Conservation (phyloP, 164 flowering plant genomes). For the Taxillus chinensis region DNA sequence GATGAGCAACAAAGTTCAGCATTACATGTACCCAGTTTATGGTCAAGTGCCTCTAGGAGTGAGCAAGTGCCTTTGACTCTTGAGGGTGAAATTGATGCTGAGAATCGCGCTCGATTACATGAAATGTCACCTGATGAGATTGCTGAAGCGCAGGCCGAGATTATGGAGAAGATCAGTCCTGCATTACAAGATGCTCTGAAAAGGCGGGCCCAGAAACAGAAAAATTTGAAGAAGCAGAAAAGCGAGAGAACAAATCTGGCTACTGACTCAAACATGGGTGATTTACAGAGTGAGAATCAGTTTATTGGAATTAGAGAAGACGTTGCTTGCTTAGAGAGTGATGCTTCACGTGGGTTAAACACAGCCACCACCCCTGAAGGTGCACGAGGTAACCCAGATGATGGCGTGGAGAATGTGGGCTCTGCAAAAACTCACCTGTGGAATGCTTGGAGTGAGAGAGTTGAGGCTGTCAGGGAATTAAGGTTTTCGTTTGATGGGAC, state of each 20-base stretch:
- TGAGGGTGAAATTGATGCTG: slow-evolving; percentile 79
- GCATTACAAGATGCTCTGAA: slow-evolving; percentile 37
- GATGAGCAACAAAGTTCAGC: slow-evolving; percentile 5
- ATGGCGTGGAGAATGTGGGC: slow-evolving; percentile 12
- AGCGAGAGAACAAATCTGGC: slow-evolving; percentile 7
- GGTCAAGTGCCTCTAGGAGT: slow-evolving; percentile 6
- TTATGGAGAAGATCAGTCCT: slow-evolving; percentile 67
- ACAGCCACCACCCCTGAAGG: slow-evolving; percentile 10
- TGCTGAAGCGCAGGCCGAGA: slow-evolving; percentile 70
- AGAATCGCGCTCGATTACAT: slow-evolving; percentile 49
- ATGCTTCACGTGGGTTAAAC: slow-evolving; percentile 6
- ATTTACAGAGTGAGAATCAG: slow-evolving; percentile 11
- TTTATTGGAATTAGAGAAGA: slow-evolving; percentile 8
- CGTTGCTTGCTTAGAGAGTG: slow-evolving; percentile 11
- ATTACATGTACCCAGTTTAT: slow-evolving; percentile 11
- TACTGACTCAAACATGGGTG: slow-evolving; percentile 6
- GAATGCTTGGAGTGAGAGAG: slow-evolving; percentile 79
- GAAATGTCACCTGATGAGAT: slow-evolving; percentile 74
- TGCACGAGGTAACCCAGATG: slow-evolving; percentile 7
- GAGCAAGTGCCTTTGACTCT: slow-evolving; percentile 22
- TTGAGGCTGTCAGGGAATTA: slow-evolving; percentile 63
- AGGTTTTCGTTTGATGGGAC: slow-evolving; percentile 78
- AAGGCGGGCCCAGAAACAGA: slow-evolving; percentile 37
- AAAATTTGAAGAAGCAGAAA: slow-evolving; percentile 41
- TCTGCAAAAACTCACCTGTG: slow-evolving; percentile 28